These are phyloP conservation scores for Nemania serpens DNA, from an alignment of 2,329 filamentous ascomycete species.

Conservation along the genomic window DNA sequence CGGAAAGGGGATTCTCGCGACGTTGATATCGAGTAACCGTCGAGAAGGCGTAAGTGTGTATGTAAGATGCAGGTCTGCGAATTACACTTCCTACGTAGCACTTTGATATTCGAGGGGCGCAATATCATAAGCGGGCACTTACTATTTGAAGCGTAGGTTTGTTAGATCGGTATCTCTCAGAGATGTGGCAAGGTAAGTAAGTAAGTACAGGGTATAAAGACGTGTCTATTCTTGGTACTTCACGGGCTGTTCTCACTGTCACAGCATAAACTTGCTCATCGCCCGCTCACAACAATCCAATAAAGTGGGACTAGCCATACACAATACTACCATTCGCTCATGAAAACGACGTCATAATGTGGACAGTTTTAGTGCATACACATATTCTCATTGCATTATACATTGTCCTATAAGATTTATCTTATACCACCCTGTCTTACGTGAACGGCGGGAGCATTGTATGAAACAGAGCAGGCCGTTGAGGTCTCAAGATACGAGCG, in stretches of 20 bases:
- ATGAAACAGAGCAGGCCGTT: conserved; percentile 5
- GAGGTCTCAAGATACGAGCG: background rate
- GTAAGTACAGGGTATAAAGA: background rate
- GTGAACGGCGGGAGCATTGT: background rate
- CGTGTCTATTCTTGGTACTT: too few species aligned
- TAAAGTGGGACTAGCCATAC: conserved; percentile 9
- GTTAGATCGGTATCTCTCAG: too few species aligned
- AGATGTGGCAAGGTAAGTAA: background rate
- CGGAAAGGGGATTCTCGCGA: background rate
- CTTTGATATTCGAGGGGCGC: background rate
- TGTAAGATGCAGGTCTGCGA: background rate
- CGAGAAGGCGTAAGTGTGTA: background rate
- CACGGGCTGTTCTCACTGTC: background rate
- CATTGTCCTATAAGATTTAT: background rate
- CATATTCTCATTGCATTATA: too few species aligned
- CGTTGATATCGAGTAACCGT: background rate
- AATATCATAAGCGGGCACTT: too few species aligned
- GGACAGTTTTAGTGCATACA: too few species aligned
- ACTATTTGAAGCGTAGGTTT: too few species aligned
- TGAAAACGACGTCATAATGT: background rate
- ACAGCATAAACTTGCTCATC: conserved; percentile 21
- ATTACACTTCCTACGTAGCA: background rate
- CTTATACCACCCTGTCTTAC: background rate
- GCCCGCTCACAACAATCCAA: background rate
- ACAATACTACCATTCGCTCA: background rate